Conservation (phyloP, 129 eudicot genomes). For the Centella asiatica region DNA sequence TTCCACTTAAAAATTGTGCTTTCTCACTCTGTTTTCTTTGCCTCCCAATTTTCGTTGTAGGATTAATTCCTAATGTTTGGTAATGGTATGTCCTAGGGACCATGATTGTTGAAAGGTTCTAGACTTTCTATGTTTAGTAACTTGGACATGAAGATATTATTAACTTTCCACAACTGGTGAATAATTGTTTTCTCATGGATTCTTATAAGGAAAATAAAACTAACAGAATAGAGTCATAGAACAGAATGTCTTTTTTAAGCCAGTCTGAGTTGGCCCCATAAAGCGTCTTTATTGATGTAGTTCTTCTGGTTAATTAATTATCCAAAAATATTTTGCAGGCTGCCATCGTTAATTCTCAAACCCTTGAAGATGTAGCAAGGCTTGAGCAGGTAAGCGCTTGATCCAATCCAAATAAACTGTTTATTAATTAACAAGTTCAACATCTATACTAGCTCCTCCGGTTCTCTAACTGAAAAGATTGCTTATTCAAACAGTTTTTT, state of each 20-base stretch:
- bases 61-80: not conserved
- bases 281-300: too few species aligned
- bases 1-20: not conserved
- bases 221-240: conserved; percentile 59
- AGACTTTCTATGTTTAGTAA: not conserved
- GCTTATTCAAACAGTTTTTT: not conserved
- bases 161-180: not conserved
- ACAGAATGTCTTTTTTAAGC: too few species aligned
- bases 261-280: too few species aligned
- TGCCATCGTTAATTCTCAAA: conserved; percentile 95
- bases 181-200: not conserved
- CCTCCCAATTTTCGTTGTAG: not conserved
- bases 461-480: not conserved
- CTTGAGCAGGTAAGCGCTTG: conserved; percentile 69
- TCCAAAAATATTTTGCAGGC: conserved; percentile 96
- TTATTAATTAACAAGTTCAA: too few species aligned
- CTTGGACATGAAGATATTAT: too few species aligned
- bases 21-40: not conserved
- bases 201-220: too few species aligned
- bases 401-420: not conserved
- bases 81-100: not conserved
- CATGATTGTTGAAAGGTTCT: not conserved
- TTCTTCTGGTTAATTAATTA: too few species aligned
- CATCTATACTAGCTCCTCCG: not conserved
- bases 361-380: conserved; percentile 96